Percentiles rank a stretch among this genome's conserved stretches.
These are phyloP conservation scores for Debaryomycetaceae sp. DNA, from an alignment of 1,139 yeast genomes.

Conservation along the genomic window DNA sequence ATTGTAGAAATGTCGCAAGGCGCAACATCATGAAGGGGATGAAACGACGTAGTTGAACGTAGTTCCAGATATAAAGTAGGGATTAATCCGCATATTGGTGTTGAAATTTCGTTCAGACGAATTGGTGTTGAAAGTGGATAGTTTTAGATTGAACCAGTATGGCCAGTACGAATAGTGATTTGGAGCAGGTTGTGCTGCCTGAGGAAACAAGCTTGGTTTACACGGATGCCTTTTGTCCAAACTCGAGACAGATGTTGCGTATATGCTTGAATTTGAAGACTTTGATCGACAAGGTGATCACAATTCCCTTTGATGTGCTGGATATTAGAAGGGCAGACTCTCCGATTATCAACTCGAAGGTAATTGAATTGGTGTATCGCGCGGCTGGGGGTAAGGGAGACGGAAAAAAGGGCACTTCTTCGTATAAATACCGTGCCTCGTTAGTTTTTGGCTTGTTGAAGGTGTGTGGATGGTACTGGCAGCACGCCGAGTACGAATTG, in stretches of 20 bases:
- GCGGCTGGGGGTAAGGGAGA: constrained; percentile 83
- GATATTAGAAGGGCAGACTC: constrained; percentile 58
- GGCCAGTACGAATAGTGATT: neutral
- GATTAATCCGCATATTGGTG: too few species aligned
- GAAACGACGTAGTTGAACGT: neutral
- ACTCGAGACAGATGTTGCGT: constrained; percentile 67
- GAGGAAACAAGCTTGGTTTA: neutral
- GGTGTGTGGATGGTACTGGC: constrained; percentile 78
- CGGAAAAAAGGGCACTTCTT: constrained; percentile 53
- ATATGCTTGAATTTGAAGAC: constrained; percentile 71
- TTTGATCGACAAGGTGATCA: constrained; percentile 67
- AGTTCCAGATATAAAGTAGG: neutral
- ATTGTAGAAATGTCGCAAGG: neutral
- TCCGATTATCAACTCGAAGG: constrained; percentile 56
- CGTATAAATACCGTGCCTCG: constrained; percentile 63
- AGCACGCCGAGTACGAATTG: constrained; percentile 56
- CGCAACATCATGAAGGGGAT: neutral
- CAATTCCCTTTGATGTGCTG: constrained; percentile 53
- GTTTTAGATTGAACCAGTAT: neutral
- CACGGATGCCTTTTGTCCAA: constrained; percentile 37
- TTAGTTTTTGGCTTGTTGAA: constrained; percentile 67
- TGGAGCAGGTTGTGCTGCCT: neutral
- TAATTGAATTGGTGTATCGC: constrained; percentile 54
- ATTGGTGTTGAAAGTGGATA: neutral
- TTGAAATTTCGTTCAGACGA: too few species aligned